phyloP scores from a whole-genome alignment of 2,329 filamentous ascomycete species.

The Fusarium temperatum region DNA sequence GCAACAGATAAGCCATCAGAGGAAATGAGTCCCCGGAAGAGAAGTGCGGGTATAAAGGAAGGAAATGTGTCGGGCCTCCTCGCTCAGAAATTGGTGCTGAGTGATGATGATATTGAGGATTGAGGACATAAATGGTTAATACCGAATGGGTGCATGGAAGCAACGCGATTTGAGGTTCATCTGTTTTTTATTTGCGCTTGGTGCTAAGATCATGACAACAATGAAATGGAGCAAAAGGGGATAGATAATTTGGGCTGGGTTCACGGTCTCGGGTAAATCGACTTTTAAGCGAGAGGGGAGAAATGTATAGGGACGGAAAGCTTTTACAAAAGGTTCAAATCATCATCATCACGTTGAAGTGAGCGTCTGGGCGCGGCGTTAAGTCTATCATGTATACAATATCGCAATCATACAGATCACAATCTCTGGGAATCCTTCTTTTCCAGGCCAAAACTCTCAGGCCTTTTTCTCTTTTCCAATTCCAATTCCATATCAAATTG shows the following conservation, averaged over 20 bases:
- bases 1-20: constrained; percentile 70
- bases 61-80: constrained; percentile 53
- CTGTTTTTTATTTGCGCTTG: constrained; percentile 17
- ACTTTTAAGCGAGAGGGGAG: constrained; percentile 11
- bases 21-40: constrained; percentile 61
- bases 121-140: constrained; percentile 18
- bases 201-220: neutral
- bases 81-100: constrained; percentile 75
- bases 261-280: neutral
- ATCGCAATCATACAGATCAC: constrained; percentile 22
- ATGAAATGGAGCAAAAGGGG: constrained; percentile 27
- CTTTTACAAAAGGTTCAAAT: constrained; percentile 14
- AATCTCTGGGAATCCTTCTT: constrained; percentile 23
- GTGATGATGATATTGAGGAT: constrained; percentile 88
- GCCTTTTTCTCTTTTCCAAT: constrained; percentile 13
- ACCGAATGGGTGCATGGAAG: neutral
- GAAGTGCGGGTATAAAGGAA: constrained; percentile 50
- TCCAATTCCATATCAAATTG: constrained; percentile 11
- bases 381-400: constrained; percentile 40
- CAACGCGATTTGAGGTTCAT: constrained; percentile 17
- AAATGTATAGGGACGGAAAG: neutral
- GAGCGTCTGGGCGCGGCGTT: constrained; percentile 31
- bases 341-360: constrained; percentile 39
- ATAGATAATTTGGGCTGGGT: constrained; percentile 9
- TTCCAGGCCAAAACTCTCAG: neutral